A percentile compares a stretch with the other conserved stretches of the same genome.
These are phyloP conservation scores for Sclerotinia trifoliorum DNA, from an alignment of 2,329 filamentous ascomycete genomes.

Conservation along the genomic window DNA sequence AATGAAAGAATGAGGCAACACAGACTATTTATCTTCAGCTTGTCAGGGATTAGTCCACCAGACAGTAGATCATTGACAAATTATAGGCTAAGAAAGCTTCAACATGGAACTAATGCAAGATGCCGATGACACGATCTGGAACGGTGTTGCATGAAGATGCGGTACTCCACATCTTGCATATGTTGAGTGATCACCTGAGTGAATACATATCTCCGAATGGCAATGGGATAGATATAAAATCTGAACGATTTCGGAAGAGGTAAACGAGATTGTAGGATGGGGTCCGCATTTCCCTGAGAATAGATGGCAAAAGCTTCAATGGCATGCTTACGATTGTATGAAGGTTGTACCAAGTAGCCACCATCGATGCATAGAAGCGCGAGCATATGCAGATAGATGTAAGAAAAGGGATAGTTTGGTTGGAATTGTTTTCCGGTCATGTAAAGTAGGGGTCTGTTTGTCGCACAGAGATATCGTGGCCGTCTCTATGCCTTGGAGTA, in stretches of 20 bases:
- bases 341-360: background rate
- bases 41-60: background rate
- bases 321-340: background rate
- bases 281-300: background rate
- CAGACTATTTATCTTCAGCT: background rate
- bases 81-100: conserved; percentile 14
- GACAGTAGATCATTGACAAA: background rate
- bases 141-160: conserved; percentile 9
- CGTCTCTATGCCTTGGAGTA: background rate
- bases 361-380: background rate
- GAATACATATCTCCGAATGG: background rate
- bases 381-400: background rate
- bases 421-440: background rate
- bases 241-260: background rate
- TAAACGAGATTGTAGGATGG: background rate
- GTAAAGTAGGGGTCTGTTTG: background rate
- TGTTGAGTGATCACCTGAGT: conserved; percentile 16
- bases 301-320: background rate
- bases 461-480: conserved; percentile 3
- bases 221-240: background rate
- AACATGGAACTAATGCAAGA: conserved; percentile 18
- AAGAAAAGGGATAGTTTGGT: background rate
- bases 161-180: conserved; percentile 20
- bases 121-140: conserved; percentile 12
- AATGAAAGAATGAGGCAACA: background rate